phyloP scores from a whole-genome alignment of 78 protist species.

The Dictyostelium capitatum region DNA sequence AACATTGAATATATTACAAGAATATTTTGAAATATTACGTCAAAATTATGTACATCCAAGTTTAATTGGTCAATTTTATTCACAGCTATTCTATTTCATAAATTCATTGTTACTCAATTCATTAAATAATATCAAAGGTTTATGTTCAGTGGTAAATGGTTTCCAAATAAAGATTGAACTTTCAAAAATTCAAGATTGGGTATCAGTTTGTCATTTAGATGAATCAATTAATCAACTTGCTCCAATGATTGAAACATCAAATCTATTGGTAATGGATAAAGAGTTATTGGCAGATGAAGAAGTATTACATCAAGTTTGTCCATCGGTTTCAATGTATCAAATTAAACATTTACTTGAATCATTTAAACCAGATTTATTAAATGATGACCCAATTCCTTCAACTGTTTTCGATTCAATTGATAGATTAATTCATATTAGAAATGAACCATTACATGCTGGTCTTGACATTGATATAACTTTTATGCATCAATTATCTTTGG shows the following conservation, averaged over 20 bases:
- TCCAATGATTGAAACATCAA: conserved; percentile 56
- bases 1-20: conserved; percentile 41
- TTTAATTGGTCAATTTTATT: conserved; percentile 45
- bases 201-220: conserved; percentile 1
- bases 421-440: conserved; percentile 1
- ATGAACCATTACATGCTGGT: conserved; percentile 24
- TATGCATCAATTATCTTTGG: conserved; percentile 65
- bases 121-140: conserved; percentile 32
- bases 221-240: conserved; percentile 31
- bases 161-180: conserved; percentile 68
- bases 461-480: conserved; percentile 46
- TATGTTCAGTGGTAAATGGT: conserved; percentile 53
- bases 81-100: conserved; percentile 50
- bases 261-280: conserved; percentile 68
- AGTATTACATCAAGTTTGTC: conserved; percentile 36
- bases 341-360: conserved; percentile 17
- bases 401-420: conserved; percentile 2
- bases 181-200: conserved; percentile 72
- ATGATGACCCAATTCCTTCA: conserved; percentile 34
- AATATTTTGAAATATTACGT: conserved; percentile 47
- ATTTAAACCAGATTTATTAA: conserved; percentile 43
- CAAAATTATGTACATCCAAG: conserved; percentile 66
- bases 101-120: conserved; percentile 40
- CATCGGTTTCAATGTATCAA: conserved; percentile 42
- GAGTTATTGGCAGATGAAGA: conserved; percentile 32